phyloP scores from a whole-genome alignment of 305 asterid species.

The Solanum hybrid region DNA sequence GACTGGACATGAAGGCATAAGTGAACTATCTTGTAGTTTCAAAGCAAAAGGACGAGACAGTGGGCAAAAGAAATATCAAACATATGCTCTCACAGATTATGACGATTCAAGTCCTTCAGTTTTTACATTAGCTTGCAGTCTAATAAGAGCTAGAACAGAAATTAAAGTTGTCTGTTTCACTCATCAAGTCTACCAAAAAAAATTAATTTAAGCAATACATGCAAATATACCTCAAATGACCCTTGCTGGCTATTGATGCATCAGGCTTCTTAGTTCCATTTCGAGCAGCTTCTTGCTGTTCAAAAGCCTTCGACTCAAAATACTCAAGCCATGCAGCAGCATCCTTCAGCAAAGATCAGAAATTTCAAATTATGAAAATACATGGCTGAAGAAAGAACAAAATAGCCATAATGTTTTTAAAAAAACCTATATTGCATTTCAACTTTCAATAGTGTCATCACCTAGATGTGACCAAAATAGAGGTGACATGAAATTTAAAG shows the following conservation, averaged over 20 bases:
- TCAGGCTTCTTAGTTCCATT: constrained; percentile 93
- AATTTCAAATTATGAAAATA: constrained; percentile 5
- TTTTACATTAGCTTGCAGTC: neutral
- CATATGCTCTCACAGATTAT: neutral
- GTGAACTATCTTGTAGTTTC: neutral
- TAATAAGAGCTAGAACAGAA: neutral
- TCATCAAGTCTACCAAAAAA: neutral
- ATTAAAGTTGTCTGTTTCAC: neutral
- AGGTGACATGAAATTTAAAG: neutral
- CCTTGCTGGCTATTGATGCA: constrained; percentile 98
- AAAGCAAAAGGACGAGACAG: neutral
- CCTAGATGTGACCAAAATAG: neutral
- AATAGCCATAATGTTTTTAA: neutral
- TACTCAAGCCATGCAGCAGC: constrained; percentile 99
- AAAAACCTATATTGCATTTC: neutral
- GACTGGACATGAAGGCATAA: neutral
- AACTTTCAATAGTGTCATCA: neutral
- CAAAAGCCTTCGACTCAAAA: constrained; percentile 94
- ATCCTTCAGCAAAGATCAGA: constrained; percentile 47
- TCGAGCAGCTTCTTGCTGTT: constrained; percentile 98
- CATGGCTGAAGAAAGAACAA: neutral
- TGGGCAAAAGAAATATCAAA: neutral
- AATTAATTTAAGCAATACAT: neutral
- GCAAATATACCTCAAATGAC: constrained; percentile 73
- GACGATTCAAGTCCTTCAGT: neutral